These are phyloP conservation scores for Chlorella sp. DNA, from an alignment of 139 green algal species.

Conservation along the genomic window DNA sequence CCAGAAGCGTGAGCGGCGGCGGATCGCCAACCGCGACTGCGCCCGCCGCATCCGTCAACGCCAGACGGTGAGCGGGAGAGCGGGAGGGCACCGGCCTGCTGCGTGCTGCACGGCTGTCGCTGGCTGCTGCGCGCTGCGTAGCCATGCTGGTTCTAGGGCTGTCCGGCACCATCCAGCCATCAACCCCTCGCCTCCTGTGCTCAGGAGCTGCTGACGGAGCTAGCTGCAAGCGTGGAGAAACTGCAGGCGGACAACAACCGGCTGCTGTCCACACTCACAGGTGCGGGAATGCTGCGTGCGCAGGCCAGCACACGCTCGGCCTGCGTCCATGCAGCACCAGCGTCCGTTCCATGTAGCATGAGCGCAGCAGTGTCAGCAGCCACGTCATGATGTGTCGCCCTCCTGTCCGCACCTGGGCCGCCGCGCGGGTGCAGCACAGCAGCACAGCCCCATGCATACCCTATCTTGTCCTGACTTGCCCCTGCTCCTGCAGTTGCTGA, in stretches of 20 bases:
- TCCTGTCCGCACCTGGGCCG: no score
- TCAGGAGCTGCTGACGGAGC: conserved; percentile 30
- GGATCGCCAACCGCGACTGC: conserved; percentile 39
- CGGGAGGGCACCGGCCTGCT: not conserved
- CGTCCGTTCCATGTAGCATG: not conserved
- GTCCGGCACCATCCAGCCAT: no score
- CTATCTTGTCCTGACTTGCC: no score
- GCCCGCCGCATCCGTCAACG: conserved; percentile 41
- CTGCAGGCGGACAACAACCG: conserved; percentile 20
- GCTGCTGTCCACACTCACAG: conserved; percentile 18
- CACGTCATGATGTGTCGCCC: no score
- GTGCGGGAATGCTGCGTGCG: not conserved
- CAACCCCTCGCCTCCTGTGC: not conserved
- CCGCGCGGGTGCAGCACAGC: no score
- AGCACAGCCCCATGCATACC: no score
- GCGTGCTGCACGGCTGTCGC: not conserved
- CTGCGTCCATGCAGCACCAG: not conserved
- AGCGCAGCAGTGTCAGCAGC: no score
- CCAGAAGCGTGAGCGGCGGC: conserved; percentile 32
- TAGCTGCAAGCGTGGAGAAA: conserved; percentile 9
- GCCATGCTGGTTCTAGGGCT: no score
- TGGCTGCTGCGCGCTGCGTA: not conserved
- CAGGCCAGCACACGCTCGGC: not conserved
- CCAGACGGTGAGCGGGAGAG: conserved; percentile 15
- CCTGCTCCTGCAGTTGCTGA: no score